Base-by-base conservation (phyloP, 2,329 filamentous ascomycete genomes). In the Colletotrichum sojae region DNA sequence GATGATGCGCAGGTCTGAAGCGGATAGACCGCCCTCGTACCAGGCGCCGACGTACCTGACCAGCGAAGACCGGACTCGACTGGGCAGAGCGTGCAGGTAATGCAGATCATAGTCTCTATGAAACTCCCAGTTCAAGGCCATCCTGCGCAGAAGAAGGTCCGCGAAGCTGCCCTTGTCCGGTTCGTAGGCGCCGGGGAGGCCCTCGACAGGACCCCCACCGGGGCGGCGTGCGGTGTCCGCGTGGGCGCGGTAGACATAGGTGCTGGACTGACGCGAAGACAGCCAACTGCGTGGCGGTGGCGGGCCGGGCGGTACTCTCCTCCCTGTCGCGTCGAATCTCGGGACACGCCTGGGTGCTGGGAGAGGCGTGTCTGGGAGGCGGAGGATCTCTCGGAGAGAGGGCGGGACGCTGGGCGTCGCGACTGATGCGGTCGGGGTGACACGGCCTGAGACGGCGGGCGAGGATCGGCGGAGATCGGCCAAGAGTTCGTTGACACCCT, bases 401-500 rank as follows among this genome's bases (percentile, higher is more conserved):
- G 89, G 89, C 61, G 88, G 89, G 2, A 91, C 83, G 64, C 77
- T 77, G 56, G 78, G 74, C 63, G 73, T 72, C 70, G 61, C 60
- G 51, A 45, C 61, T 39, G 53, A 63, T 18, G 63, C 27, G 45
- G 49, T 39, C 39, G 67, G 48, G 48, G 64, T 55, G 60, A 43
- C 58, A 58, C 59, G 58, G 39, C 60, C 39, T 45, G 67, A 67
- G 55, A 63, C 62, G 54, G 62, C 56, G 59, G 82, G 64, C 54
- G 81, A 81, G 61, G 80, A 80, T 74, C 84, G 86, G 75, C 89
- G 88, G 73, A 90, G 76, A 70, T 83, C 85, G 69, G 86, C 84
- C 74, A 91, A 85, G 70, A 90, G 80, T 71, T 90, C 85, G 76
- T 91, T 91, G 75, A 91, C 89, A 68, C 84, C 80, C 58, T 79